phyloP scores from a whole-genome alignment of 208 protist genomes.

The Crithidia acanthocephali region DNA sequence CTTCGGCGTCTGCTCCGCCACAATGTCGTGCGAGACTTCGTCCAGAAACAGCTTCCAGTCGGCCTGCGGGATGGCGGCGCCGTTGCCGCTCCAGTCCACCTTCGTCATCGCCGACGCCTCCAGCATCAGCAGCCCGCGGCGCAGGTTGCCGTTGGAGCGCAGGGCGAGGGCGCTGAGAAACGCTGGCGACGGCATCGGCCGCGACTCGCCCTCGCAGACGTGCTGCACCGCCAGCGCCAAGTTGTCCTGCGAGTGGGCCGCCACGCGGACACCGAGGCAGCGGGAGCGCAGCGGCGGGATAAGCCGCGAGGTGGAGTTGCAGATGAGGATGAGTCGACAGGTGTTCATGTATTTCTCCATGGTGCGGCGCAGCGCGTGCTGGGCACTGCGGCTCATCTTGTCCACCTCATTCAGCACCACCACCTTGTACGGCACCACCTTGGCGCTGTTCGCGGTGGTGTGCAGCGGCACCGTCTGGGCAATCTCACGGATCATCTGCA shows the following conservation, averaged over 20 bases:
- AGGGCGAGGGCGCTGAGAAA: slow-evolving; percentile 80
- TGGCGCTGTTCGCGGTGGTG: slow-evolving; percentile 21
- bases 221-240: slow-evolving; percentile 69
- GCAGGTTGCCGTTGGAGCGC: slow-evolving; percentile 94
- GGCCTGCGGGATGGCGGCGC: slow-evolving; percentile 71
- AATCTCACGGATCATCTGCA: slow-evolving; percentile 99
- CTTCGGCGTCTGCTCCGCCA: slow-evolving; percentile 95
- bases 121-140: slow-evolving; percentile 97
- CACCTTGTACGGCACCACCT: slow-evolving; percentile 91
- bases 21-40: slow-evolving; percentile 92
- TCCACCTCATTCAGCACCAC: slow-evolving; percentile 99
- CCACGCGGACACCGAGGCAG: slow-evolving; percentile 97
- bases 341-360: slow-evolving; percentile 99
- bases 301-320: slow-evolving; percentile 94
- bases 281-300: slow-evolving; percentile 98
- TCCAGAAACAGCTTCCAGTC: slow-evolving; percentile 97
- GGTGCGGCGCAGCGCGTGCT: slow-evolving; percentile 99
- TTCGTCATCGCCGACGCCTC: slow-evolving; percentile 93
- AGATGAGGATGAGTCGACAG: slow-evolving; percentile 98
- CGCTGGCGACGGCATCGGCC: slow-evolving; percentile 46
- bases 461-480: slow-evolving; percentile 94
- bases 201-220: slow-evolving; percentile 79
- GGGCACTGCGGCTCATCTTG: slow-evolving; percentile 95
- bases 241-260: slow-evolving; percentile 94
- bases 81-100: slow-evolving; percentile 84